Percentiles rank a stretch among this genome's conserved stretches.
Evolutionary conservation across 169 alveolate genomes (phyloP).

Genomic region (Perkinsus olseni): DNA sequence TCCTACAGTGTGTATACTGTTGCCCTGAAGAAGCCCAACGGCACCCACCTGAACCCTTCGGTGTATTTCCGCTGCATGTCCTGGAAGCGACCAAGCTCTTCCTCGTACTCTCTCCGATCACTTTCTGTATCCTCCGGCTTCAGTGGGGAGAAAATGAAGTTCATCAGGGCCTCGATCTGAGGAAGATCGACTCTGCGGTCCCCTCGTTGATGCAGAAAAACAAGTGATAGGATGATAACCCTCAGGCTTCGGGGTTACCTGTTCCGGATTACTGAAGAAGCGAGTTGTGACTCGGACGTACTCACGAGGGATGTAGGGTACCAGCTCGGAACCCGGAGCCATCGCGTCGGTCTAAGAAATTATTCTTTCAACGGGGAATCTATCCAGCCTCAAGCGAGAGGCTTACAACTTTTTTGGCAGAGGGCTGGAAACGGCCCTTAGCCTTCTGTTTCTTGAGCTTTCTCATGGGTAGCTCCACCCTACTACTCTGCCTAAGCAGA

Average conservation of each 20-base stretch:
- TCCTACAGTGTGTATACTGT: background rate
- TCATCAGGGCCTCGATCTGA: background rate
- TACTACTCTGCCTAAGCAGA: background rate
- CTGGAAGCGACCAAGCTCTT: background rate
- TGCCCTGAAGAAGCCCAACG: background rate
- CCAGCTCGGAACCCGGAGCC: background rate
- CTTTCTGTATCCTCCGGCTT: background rate
- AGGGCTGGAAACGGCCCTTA: background rate
- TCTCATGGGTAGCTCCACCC: background rate
- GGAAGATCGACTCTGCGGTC: too few species aligned
- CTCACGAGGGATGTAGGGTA: background rate
- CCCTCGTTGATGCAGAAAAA: background rate
- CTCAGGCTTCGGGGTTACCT: background rate
- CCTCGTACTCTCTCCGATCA: background rate
- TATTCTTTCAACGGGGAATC: too few species aligned
- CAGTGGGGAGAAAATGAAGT: background rate
- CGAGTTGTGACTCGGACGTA: background rate
- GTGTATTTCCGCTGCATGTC: background rate
- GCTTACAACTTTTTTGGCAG: background rate
- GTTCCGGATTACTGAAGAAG: background rate
- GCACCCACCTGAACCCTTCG: background rate
- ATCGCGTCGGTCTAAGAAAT: background rate
- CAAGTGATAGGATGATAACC: background rate
- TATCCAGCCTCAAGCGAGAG: background rate
- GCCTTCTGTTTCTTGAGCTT: background rate